A percentile compares a stretch with the other conserved stretches of the same genome.
These are phyloP conservation scores for Acer yangbiense DNA, from an alignment of 345 rosid genomes.

Conservation along the genomic window DNA sequence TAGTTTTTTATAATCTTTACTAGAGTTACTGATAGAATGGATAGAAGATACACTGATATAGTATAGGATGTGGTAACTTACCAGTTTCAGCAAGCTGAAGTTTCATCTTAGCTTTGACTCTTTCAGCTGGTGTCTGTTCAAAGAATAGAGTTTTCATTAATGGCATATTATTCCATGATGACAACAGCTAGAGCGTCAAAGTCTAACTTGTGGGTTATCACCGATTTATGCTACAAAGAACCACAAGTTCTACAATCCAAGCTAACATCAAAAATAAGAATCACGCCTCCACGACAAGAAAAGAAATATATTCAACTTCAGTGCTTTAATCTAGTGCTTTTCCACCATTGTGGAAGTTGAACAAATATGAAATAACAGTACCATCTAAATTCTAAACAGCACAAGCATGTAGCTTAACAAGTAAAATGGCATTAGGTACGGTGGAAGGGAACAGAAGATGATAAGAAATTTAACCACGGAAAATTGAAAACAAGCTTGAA, in stretches of 20 bases:
- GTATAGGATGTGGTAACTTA: constrained; percentile 20
- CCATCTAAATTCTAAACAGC: not conserved
- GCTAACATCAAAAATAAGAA: not conserved
- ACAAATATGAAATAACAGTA: not conserved
- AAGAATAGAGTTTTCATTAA: constrained; percentile 24
- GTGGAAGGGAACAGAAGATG: not conserved
- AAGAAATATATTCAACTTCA: not conserved
- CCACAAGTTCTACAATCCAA: constrained; percentile 4
- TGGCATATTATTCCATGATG: not conserved
- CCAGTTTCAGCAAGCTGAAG: constrained; percentile 87
- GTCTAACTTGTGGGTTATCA: not conserved
- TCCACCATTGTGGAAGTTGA: not conserved
- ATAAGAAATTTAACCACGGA: not conserved
- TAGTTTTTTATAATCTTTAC: not conserved
- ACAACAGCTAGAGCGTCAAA: not conserved
- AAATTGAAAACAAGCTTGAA: not conserved
- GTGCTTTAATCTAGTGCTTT: not conserved
- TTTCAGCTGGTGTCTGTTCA: constrained; percentile 75
- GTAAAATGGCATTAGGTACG: not conserved
- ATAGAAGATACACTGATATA: not conserved
- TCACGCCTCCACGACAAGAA: not conserved
- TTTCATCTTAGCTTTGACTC: constrained; percentile 92
- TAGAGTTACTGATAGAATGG: not conserved
- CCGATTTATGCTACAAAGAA: not conserved
- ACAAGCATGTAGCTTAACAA: not conserved